Conservation (phyloP, 768 basidiomycete species). For the Boletus pseudo-olivaceus region DNA sequence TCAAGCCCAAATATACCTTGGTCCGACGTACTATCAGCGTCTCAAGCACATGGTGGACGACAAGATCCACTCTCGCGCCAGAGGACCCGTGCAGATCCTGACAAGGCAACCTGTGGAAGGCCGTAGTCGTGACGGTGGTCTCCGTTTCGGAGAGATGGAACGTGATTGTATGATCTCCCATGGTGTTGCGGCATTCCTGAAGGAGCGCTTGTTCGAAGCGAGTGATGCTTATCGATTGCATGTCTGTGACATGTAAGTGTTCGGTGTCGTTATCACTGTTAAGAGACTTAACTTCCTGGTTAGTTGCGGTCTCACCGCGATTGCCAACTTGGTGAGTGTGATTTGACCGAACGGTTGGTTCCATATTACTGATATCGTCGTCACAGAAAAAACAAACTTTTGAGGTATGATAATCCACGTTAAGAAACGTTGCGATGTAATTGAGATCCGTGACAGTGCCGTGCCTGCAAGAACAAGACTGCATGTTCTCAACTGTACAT, state of each 20-base stretch:
- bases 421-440: conserved; percentile 1
- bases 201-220: conserved; percentile 93
- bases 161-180: conserved; percentile 99
- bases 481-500: conserved; percentile 88
- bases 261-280: background rate
- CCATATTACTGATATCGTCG: conserved; percentile 7
- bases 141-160: conserved; percentile 99
- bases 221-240: conserved; percentile 92
- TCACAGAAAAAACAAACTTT: conserved; percentile 94
- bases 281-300: conserved; percentile 7
- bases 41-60: conserved; percentile 99
- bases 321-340: conserved; percentile 84
- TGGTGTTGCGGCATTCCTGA: conserved; percentile 96
- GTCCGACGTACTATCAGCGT: conserved; percentile 98
- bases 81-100: conserved; percentile 96
- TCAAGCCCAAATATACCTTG: conserved; percentile 97
- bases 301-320: conserved; percentile 93
- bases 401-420: conserved; percentile 48
- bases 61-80: conserved; percentile 96
- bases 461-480: conserved; percentile 96
- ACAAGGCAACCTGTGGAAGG: conserved; percentile 98
- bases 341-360: background rate
- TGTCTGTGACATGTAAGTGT: conserved; percentile 90
- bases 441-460: conserved; percentile 49
- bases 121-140: conserved; percentile 95